A percentile compares a stretch with the other conserved stretches of the same genome.
Conservation (phyloP, 2,329 filamentous ascomycete genomes). For the Thermoascus crustaceus region DNA sequence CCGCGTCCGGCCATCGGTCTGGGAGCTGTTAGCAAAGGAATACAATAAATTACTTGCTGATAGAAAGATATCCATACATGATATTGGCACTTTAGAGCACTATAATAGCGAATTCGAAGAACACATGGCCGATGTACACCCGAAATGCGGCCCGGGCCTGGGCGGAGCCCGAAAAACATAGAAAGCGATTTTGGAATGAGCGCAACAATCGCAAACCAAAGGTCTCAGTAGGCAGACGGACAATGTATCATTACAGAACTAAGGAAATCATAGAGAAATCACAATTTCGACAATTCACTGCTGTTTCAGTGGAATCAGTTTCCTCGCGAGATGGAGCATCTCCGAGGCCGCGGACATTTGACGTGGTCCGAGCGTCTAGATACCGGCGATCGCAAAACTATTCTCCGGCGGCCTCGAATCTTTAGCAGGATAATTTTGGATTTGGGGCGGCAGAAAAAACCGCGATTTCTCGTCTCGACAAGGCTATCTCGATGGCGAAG, state of each 20-base stretch:
- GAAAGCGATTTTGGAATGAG: conserved; percentile 5
- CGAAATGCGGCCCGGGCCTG: conserved; percentile 16
- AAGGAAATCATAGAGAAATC: not conserved
- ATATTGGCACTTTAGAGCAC: conserved; percentile 17
- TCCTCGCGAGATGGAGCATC: no score
- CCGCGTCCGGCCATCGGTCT: conserved; percentile 51
- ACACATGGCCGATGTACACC: conserved; percentile 20
- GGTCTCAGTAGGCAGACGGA: not conserved
- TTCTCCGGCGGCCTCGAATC: conserved; percentile 19
- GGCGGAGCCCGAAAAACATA: conserved; percentile 21
- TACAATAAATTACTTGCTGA: not conserved
- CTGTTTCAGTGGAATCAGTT: no score
- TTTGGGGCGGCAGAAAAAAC: conserved; percentile 26
- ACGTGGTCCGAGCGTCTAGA: conserved; percentile 10
- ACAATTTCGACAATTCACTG: no score
- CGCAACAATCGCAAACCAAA: conserved; percentile 4
- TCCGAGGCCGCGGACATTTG: no score
- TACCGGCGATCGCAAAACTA: conserved; percentile 13
- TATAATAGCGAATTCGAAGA: conserved; percentile 11
- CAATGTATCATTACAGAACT: not conserved
- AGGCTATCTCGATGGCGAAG: conserved; percentile 27
- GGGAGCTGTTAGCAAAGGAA: conserved; percentile 1
- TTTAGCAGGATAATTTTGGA: conserved; percentile 11
- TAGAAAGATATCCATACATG: conserved; percentile 25
- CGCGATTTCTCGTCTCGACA: conserved; percentile 5